Percentiles rank a stretch among this genome's conserved stretches.
These are phyloP conservation scores for Trichosporon ovoides DNA, from an alignment of 1,284 basidiomycete genomes.

Conservation along the genomic window DNA sequence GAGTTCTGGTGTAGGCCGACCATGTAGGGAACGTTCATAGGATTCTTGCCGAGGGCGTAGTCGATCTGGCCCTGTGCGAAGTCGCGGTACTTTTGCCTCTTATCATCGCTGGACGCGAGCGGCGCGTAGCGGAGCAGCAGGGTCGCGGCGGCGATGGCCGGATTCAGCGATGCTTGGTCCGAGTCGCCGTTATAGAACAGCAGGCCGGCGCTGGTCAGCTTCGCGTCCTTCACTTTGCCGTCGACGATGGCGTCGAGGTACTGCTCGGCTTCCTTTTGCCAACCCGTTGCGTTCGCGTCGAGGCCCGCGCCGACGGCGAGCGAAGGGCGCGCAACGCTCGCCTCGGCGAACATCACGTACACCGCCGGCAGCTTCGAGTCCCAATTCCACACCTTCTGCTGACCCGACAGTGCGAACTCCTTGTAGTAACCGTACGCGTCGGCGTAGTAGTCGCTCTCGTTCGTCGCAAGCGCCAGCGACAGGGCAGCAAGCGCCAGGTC, in stretches of 20 bases:
- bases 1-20: conserved; percentile 86
- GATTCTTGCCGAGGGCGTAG: conserved; percentile 78
- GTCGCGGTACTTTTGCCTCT: conserved; percentile 55
- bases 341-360: conserved; percentile 61
- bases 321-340: conserved; percentile 51
- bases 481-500: conserved; percentile 61
- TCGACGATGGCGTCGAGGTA: conserved; percentile 70
- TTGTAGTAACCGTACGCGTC: conserved; percentile 63
- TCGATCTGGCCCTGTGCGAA: conserved; percentile 56
- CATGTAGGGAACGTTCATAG: conserved; percentile 59
- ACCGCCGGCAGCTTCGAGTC: conserved; percentile 73
- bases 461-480: conserved; percentile 67
- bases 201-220: conserved; percentile 65
- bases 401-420: conserved; percentile 56
- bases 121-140: conserved; percentile 69
- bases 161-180: conserved; percentile 71
- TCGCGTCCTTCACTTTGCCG: conserved; percentile 55
- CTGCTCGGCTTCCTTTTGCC: conserved; percentile 65
- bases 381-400: conserved; percentile 76
- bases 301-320: conserved; percentile 56
- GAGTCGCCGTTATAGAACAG: conserved; percentile 76
- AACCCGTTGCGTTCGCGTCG: conserved; percentile 58
- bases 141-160: conserved; percentile 78
- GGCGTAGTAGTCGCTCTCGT: conserved; percentile 57
- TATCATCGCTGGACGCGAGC: conserved; percentile 60